phyloP scores from a whole-genome alignment of 106 monocot species.

The Cymbidium sinense region DNA sequence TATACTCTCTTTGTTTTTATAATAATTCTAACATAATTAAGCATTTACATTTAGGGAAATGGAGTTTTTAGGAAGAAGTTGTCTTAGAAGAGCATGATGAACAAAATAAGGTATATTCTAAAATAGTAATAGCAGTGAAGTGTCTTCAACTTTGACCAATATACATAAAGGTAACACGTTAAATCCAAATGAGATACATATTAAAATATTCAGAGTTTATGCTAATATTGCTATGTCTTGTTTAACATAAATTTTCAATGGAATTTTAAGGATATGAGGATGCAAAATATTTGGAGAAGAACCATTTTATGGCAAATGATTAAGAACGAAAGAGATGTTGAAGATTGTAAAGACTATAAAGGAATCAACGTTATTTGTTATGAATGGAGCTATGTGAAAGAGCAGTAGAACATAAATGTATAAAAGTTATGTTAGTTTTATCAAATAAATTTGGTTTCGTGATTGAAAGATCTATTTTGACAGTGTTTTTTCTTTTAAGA shows the following conservation, averaged over 20 bases:
- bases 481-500: too few species aligned
- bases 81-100: neutral
- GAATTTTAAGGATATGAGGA: too few species aligned
- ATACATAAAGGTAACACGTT: too few species aligned
- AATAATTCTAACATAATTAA: neutral
- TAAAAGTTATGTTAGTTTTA: neutral
- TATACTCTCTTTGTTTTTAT: neutral
- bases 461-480: too few species aligned
- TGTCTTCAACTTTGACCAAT: too few species aligned
- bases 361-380: neutral
- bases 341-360: neutral
- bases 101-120: too few species aligned
- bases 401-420: neutral
- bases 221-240: too few species aligned
- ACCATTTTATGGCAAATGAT: neutral
- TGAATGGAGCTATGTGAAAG: neutral
- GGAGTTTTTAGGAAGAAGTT: neutral
- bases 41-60: neutral
- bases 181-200: too few species aligned
- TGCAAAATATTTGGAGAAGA: neutral
- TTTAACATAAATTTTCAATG: too few species aligned
- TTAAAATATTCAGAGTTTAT: too few species aligned
- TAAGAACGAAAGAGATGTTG: neutral
- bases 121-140: too few species aligned
- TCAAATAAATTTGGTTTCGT: neutral